These are phyloP conservation scores for Colletotrichum plurivorum DNA, from an alignment of 2,329 filamentous ascomycete species.

Conservation along the genomic window DNA sequence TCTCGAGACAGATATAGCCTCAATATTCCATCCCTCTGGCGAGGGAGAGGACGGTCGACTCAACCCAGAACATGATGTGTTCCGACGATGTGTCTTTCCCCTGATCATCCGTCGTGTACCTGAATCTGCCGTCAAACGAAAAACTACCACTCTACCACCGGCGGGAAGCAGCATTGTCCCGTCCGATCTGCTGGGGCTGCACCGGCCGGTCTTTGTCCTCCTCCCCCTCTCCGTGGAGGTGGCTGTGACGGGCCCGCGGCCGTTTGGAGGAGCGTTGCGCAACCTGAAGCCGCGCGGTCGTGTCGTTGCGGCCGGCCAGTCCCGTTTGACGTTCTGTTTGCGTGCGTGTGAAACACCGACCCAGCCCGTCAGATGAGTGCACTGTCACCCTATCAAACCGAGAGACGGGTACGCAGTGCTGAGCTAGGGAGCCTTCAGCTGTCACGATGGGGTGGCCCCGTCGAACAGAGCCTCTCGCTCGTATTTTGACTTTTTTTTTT, in stretches of 20 bases:
- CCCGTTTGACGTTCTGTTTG: conserved; percentile 39
- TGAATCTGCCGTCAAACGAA: conserved; percentile 31
- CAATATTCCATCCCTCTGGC: neutral
- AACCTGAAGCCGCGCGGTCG: conserved; percentile 28
- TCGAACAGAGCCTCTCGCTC: conserved; percentile 24
- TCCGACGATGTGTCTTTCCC: neutral
- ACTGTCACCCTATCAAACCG: conserved; percentile 35
- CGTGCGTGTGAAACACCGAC: conserved; percentile 34
- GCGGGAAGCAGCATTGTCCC: conserved; percentile 15
- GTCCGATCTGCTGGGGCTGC: conserved; percentile 10
- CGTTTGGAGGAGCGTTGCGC: conserved; percentile 31
- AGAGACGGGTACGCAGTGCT: conserved; percentile 7
- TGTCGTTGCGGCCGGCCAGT: conserved; percentile 10
- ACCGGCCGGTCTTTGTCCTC: conserved; percentile 12
- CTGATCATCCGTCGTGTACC: conserved; percentile 19
- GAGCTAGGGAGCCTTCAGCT: neutral
- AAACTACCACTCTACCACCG: conserved; percentile 26
- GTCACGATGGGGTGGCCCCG: conserved; percentile 21
- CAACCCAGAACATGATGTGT: no score
- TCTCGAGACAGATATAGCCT: neutral
- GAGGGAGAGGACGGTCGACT: neutral
- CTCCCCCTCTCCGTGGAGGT: conserved; percentile 13
- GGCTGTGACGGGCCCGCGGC: conserved; percentile 28
- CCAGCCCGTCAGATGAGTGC: conserved; percentile 19
- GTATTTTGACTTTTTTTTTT: conserved; percentile 29